phyloP scores from a whole-genome alignment of 1,284 basidiomycete species.

The Stygiomarasmius scandens region DNA sequence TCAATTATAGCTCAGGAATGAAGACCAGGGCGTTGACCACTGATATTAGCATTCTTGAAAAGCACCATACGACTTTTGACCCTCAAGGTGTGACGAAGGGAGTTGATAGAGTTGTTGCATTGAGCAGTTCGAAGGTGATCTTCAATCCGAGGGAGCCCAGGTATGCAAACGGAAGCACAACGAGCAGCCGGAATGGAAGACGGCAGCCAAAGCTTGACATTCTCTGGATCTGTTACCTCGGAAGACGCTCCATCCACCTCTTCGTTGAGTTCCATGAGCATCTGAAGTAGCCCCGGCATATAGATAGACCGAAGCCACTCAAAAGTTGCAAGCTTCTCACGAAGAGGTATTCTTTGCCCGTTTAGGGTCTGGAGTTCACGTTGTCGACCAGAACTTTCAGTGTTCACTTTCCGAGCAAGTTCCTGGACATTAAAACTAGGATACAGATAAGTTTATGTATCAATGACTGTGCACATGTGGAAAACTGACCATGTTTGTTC shows the following conservation, averaged over 20 bases:
- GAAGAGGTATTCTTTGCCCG: not conserved
- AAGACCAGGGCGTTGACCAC: not conserved
- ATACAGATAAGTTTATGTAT: not conserved
- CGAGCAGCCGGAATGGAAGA: not conserved
- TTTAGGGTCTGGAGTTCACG: not conserved
- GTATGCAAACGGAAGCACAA: not conserved
- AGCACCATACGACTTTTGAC: not conserved
- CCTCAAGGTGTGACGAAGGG: not conserved
- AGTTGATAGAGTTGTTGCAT: not conserved
- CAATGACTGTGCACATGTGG: not conserved
- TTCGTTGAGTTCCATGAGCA: not conserved
- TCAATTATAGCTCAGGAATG: not conserved
- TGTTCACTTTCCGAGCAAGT: not conserved
- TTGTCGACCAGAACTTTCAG: not conserved
- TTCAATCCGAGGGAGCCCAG: not conserved
- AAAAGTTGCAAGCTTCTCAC: not conserved
- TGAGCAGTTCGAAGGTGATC: not conserved
- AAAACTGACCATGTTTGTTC: not conserved
- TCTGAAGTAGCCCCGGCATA: conserved; percentile 17
- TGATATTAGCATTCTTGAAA: not conserved
- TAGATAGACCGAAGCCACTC: conserved; percentile 4
- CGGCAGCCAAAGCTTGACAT: not conserved
- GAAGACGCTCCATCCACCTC: not conserved
- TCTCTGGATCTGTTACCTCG: not conserved
- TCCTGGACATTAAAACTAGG: not conserved